Base-by-base conservation (phyloP, 805 yeast genomes). In the Wickerhamomyces rabaulensis region DNA sequence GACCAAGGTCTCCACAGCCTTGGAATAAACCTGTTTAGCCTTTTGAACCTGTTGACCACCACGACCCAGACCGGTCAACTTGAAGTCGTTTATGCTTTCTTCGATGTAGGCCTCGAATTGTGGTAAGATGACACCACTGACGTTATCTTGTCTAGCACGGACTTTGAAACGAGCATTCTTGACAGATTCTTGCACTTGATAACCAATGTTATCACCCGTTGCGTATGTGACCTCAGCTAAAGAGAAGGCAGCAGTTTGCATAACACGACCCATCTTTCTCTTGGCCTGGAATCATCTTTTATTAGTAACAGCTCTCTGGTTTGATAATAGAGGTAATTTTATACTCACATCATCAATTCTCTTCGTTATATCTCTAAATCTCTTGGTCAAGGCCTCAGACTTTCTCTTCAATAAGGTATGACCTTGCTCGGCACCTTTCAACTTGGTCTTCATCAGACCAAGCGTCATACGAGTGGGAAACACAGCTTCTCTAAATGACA, bases 1-100 rank as follows among this genome's bases (percentile, higher is more conserved):
- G 27, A 92, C 97, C 52, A 92, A 76, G 0, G 97, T 90, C 68
- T 94, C 98, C n/a, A 94, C 97, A 13, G 97, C 96, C 61, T 84
- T 87, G 33, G 97, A 84, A 67, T 94, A 94, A 21, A 94, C 96
- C 54, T 79, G 79, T 68, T 91, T 90, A 47, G 98, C 97, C 67
- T 84, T 85, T 67, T 87, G 96, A 45, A 92, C 95, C 66, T 92
- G 98, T 69, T 92, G 98, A 53, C 99, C 98, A 69, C 99, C 99
- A 66, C 97, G 79, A 43, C 99, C 99, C 55, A 92, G 75, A 57
- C 99, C 99, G 6, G 98, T 92, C 80, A 92, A 74, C 66, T 88
- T 88, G 75, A 92, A 92, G 63, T 94, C 99, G 61, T 92, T 92
- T 64, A 88, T 87, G 10, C 81, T 80, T 52, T 87, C 89, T 61